Base-by-base conservation (phyloP, 805 yeast genomes). In the Candida koratica region DNA sequence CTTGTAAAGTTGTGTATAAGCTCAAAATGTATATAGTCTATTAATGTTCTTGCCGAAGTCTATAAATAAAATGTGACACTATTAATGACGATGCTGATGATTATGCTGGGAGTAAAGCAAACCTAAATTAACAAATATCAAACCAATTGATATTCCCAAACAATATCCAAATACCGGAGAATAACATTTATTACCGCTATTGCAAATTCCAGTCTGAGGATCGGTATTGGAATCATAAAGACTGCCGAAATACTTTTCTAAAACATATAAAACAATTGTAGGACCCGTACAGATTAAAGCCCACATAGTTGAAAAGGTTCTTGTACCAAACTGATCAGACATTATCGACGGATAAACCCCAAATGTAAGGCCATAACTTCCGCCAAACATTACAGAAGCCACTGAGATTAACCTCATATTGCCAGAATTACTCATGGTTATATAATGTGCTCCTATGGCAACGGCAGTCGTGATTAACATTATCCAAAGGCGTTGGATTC, bases 261-360 rank as follows among this genome's bases (percentile, higher is more conserved):
- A 64, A 2, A 65, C 34, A 46, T 73, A 75, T 26, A 83, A 70
- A 0, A 74, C 61, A 4, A 75, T 29, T 14, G 81, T 58, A 1
- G 87, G 86, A 6, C 89, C 89, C 0, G 87, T 78, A 16, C 88
- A 80, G 11, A 77, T 58, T 26, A 83, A 58, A 0, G 90, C 87
- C 90, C 93, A 84, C 1, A 81, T 69, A 0, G 89, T 81, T 15
- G 87, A 77, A 53, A 81, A 84, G 0, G 77, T 71, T 5, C 60
- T 66, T 0, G 84, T 71, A 2, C 89, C 89, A 59, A 81, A 82
- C 10, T 67, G 61, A 44, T 84, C 94, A 0, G 88, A 88, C 18
- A 82, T 68, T 2, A 81, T 69, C 1, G 89, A 82, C 3, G 94
- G 94, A 52, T 79, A 79, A 0, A 81, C 74, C 0, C 90, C 90